Base-by-base conservation (phyloP, 768 basidiomycete species). In the Omphalotus guepiniiformis region DNA sequence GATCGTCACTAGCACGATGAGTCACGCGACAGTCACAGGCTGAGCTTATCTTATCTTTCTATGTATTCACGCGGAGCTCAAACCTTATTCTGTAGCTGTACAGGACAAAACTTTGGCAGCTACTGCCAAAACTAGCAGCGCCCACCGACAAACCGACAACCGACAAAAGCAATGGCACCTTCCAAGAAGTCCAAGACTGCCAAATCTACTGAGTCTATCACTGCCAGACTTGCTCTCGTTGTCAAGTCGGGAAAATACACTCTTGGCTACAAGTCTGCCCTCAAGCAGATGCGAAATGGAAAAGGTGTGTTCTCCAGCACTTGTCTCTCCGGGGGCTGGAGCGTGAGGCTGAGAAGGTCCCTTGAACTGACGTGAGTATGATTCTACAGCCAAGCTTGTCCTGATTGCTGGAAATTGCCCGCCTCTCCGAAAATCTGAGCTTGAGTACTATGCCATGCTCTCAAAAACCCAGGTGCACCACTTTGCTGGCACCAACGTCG, bases 371-470 rank as follows among this genome's bases (percentile, higher is more conserved):
- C 71, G 7, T 35, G 47, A 51, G 22, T 52, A 39, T 57, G 53
- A 63, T 55, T 46, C 44, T 59, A 47, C 64, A 99, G 95, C 95
- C 71, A 98, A 96, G 75, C 91, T 99, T 58, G 87, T 99, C 65
- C 75, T 99, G 69, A 96, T 99, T 65, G 93, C 95, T 62, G 94
- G 93, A 58, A 99, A 99, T 76, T 96, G 93, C 76, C 96, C 96
- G 49, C 96, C 96, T 53, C 83, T 99, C 53, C 92, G 96, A 70
- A 96, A 96, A 71, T 97, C 95, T 52, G 96, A 99, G 79, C 80
- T 99, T 50, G 96, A 99, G 78, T 99, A 98, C 79, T 99, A 98
- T 67, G 96, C 93, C 74, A 96, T 96, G 94, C 80, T 99, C 66
- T 96, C 93, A 58, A 99, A 99, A 79, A 98, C 95, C 49, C 83